Evolutionary conservation across 1,284 basidiomycete species (phyloP).

Genomic region (Trichosporon sp.): DNA sequence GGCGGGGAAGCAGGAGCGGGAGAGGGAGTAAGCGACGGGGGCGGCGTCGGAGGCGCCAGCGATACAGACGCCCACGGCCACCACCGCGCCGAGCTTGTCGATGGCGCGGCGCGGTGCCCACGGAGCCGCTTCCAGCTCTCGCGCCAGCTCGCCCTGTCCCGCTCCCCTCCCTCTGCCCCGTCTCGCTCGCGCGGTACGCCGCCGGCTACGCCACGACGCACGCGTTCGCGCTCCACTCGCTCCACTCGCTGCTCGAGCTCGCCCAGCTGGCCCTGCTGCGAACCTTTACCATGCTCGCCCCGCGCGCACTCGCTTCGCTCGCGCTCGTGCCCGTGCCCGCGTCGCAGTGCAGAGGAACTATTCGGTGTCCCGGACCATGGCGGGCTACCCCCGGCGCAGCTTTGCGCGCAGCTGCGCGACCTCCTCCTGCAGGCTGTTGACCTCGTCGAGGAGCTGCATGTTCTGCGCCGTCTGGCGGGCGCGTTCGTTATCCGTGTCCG

Average conservation of each 20-base stretch:
- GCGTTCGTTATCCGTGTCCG: conserved; percentile 42
- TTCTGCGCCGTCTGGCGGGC: conserved; percentile 41
- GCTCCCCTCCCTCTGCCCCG: no score
- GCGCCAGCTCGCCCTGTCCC: no score
- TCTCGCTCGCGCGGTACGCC: no score
- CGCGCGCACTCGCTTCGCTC: neutral
- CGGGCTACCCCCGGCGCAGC: conserved; percentile 21
- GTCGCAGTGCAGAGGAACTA: neutral
- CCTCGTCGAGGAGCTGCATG: conserved; percentile 49
- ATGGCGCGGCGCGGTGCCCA: neutral
- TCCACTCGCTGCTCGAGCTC: neutral
- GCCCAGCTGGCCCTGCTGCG: neutral
- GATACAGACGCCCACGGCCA: neutral
- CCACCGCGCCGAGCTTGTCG: neutral
- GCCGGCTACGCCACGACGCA: no score
- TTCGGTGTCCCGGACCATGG: neutral
- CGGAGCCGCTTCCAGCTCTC: neutral
- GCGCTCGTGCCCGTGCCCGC: neutral
- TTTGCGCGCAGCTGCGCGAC: conserved; percentile 42
- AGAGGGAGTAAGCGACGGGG: neutral
- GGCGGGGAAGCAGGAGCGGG: no score
- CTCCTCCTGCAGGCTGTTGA: conserved; percentile 49
- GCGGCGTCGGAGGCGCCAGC: no score
- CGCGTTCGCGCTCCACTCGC: neutral
- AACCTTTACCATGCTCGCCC: neutral